Base-by-base conservation (phyloP, 164 flowering plant species). In the Cinnamomum chago region DNA sequence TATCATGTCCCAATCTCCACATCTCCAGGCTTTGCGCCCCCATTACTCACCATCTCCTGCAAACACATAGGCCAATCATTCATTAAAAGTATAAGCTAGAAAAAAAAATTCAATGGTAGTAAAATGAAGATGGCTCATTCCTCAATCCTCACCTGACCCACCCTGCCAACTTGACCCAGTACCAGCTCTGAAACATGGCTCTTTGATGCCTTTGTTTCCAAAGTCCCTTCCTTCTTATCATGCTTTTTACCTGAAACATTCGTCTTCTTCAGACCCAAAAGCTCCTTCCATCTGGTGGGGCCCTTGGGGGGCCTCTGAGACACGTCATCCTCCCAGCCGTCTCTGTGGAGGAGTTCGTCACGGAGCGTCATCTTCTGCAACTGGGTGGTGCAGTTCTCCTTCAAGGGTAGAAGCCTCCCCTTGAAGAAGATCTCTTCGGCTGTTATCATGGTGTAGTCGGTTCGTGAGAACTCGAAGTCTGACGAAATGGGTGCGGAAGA, bases 381-480 rank as follows among this genome's bases (percentile, higher is more conserved):
- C 72, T 73, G 79, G 50, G 72, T 79, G 67, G 65, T 71, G 71
- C 73, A 71, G 28, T 83, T 78, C 18, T 83, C 88, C 83, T 86
- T 90, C 76, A 82, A 77, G 2, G 95, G 95, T 58, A 93, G 50
- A 78, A 92, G 71, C 81, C 79, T 79, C 1, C 95, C 95, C 79
- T 90, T 83, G 81, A 58, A 88, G 83, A 93, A 85, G 67, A 91
- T 77, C 81, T 93, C 89, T 73, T 93, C 97, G 14, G 95, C 95
- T 28, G 89, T 64, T 7, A 82, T 87, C 88, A 88, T 86, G 62
- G 75, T 22, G 81, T 78, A 67, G 79, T 83, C 84, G 20, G 79
- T 70, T 10, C 84, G 87, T 12, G 89, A 83, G 81, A 93, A 93
- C 70, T 87, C 94, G 74, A 93, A 93, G 67, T 90, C 92, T 0